phyloP scores from a whole-genome alignment of 2,329 filamentous ascomycete genomes.

The Neopestalotiopsis sp. region DNA sequence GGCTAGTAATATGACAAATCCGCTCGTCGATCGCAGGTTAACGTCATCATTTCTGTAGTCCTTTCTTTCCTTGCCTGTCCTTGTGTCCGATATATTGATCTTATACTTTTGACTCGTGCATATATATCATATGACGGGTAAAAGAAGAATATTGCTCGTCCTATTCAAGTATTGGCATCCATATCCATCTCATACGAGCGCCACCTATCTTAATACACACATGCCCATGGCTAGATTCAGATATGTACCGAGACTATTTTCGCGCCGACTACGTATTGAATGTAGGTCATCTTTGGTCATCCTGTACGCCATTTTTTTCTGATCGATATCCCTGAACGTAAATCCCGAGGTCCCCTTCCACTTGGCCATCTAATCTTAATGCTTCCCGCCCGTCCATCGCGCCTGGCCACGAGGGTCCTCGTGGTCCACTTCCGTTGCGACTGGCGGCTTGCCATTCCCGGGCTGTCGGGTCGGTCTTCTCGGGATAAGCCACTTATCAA shows the following conservation, averaged over 20 bases:
- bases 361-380: background rate
- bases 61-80: background rate
- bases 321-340: background rate
- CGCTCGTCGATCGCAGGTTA: background rate
- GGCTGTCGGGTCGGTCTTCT: conserved; percentile 11
- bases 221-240: background rate
- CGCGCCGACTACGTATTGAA: background rate
- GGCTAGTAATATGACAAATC: background rate
- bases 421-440: conserved; percentile 9
- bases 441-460: background rate
- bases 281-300: too few species aligned
- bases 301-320: too few species aligned
- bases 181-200: background rate
- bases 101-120: background rate
- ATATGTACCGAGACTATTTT: background rate
- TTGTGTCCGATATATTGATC: background rate
- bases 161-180: background rate
- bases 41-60: background rate
- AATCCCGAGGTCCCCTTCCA: background rate
- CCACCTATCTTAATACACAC: background rate
- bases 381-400: background rate
- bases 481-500: background rate
- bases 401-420: background rate
- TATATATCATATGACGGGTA: background rate
- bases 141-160: too few species aligned